These are phyloP conservation scores for Metarhizium album DNA, from an alignment of 2,329 filamentous ascomycete species.

Conservation along the genomic window DNA sequence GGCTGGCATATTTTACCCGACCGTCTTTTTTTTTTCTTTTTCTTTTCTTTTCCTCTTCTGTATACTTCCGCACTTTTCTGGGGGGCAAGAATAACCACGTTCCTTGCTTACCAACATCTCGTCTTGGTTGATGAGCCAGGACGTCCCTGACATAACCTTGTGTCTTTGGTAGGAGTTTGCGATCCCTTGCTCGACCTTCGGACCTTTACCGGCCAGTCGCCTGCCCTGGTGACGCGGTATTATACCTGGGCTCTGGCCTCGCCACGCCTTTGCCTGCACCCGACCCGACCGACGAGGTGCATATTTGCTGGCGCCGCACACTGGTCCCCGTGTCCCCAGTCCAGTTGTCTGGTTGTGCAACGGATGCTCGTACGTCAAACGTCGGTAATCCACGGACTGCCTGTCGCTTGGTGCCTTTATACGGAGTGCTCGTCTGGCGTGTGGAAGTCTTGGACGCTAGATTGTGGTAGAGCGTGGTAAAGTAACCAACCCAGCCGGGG, in stretches of 20 bases:
- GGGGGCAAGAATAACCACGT: not conserved
- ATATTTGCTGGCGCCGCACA: not conserved
- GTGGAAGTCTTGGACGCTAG: not conserved
- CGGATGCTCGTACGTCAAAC: not conserved
- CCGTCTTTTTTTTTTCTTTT: constrained; percentile 1
- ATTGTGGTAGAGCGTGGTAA: too few species aligned
- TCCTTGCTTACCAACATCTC: not conserved
- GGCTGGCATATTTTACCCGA: not conserved
- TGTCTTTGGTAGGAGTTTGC: not conserved
- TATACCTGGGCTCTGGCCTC: constrained; percentile 3
- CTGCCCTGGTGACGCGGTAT: not conserved
- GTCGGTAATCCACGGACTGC: not conserved
- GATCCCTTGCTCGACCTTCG: constrained; percentile 3
- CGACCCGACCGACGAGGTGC: constrained; percentile 1
- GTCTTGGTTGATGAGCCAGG: not conserved
- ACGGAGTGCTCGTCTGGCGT: not conserved
- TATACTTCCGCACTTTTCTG: not conserved
- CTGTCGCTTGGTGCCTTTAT: not conserved
- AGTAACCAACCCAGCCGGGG: too few species aligned
- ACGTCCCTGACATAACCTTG: not conserved
- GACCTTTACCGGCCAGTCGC: constrained; percentile 4
- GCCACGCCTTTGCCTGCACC: constrained; percentile 1
- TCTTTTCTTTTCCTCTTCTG: not conserved
- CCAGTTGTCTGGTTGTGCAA: not conserved
- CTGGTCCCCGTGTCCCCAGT: not conserved